Percentiles rank a stretch among this genome's conserved stretches.
Conservation (phyloP, 2,329 filamentous ascomycete genomes). For the Alternaria angustiovoidea region DNA sequence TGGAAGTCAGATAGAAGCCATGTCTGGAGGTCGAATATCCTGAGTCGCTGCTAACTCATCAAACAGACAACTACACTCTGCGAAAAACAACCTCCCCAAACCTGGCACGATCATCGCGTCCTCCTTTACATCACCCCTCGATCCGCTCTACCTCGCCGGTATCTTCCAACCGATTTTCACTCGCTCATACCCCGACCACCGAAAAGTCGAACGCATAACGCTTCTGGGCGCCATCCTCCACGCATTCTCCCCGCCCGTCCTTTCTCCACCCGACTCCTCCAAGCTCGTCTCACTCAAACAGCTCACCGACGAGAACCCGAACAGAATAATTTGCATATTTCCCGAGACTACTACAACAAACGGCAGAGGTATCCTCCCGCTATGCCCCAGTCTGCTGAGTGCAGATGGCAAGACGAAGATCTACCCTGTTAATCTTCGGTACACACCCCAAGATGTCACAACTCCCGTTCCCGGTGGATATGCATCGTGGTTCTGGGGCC, state of each 20-base stretch:
- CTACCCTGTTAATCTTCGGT: slow-evolving; percentile 89
- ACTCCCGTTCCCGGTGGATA: slow-evolving; percentile 84
- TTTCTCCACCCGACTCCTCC: slow-evolving; percentile 40
- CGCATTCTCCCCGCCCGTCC: slow-evolving; percentile 69
- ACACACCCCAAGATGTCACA: slow-evolving; percentile 87
- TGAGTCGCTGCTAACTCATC: slow-evolving; percentile 12
- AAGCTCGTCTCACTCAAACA: slow-evolving; percentile 49
- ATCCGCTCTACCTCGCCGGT: slow-evolving; percentile 90
- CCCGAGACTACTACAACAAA: slow-evolving; percentile 96
- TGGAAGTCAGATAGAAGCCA: not conserved
- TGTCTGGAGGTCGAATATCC: not conserved
- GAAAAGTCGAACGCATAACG: slow-evolving; percentile 77
- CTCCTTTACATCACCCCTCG: slow-evolving; percentile 90
- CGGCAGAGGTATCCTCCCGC: slow-evolving; percentile 84
- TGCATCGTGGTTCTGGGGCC: slow-evolving; percentile 79
- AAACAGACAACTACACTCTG: slow-evolving; percentile 29
- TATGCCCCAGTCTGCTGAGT: slow-evolving; percentile 78
- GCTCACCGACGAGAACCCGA: slow-evolving; percentile 73
- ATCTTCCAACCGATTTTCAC: slow-evolving; percentile 98
- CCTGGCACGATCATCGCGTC: slow-evolving; percentile 84
- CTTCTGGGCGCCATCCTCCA: slow-evolving; percentile 77
- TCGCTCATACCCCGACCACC: slow-evolving; percentile 77
- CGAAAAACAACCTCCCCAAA: slow-evolving; percentile 72
- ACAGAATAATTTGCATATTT: slow-evolving; percentile 83
- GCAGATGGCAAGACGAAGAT: slow-evolving; percentile 74